Evolutionary conservation across 768 basidiomycete species (phyloP), one percentile per base, ranked within the genome.

Genomic region (Leccinum longicurvipes): DNA sequence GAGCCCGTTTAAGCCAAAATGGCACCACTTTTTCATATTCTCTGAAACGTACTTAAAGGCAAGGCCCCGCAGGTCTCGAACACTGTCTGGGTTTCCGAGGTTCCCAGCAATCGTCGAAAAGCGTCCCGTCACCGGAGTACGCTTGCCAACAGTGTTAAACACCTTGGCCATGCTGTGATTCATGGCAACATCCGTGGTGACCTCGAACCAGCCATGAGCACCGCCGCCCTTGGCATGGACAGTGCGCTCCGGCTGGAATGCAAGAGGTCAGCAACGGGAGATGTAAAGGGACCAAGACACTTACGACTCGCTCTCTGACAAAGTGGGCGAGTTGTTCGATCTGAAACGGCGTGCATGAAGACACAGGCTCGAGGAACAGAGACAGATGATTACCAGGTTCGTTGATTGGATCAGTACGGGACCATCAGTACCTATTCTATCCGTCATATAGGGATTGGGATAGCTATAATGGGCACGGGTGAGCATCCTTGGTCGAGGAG

Each of bases 31-130:
- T 42, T 29, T 21, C 14, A 27, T 24, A 15, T 45, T 72, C 14
- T 69, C 19, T 15, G 60, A 57, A 24, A 73, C 76, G 39, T 73
- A 76, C 70, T 81, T 75, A 24, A 75, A 69, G 2, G 79, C 80
- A 60, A 84, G 80, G 1, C 83, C 83, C 55, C 82, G 72, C 6
- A 81, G 76, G 54, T 84, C 82, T 31, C 82, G 68, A 28, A 76
- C 72, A 48, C 67, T 67, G 60, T 84, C 82, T 1, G 80, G 73
- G 23, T 73, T 74, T 15, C 82, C 82, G 44, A 74, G 65, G 15
- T 78, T 77, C n/a, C 82, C 81, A 14, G 73, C 73, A 45, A 84
- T 83, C 28, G 83, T 85, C 29, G 77, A 79, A 70, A 84, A 81
- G 17, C 83, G 75, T 7, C 12, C 61, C 19, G 61, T 60, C 31